Base-by-base conservation (phyloP, 305 asterid species). In the Petunia hybrid region DNA sequence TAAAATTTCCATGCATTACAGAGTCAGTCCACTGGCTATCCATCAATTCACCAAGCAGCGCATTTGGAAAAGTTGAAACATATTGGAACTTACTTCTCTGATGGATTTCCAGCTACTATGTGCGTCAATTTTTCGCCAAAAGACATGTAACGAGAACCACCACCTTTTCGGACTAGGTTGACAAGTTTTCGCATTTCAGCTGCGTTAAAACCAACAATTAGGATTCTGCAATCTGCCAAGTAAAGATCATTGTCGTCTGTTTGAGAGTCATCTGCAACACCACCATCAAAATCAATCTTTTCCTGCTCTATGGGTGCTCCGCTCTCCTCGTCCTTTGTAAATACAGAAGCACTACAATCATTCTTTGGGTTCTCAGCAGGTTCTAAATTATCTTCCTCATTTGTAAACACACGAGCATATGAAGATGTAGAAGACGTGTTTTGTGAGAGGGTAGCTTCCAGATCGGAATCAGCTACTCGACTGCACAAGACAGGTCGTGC, bases 141-240 rank as follows among this genome's bases (percentile, higher is more conserved):
- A 74, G 91, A 90, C 98, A 90, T 91, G 83, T 91, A 93, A 56
- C 98, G 99, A 85, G 98, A 94, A 75, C 98, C 98, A 78, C 99
- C 99, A 31, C 99, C 99, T 84, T 80, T 91, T 77, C 97, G 97
- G 80, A 96, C 91, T 94, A 96, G 91, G 90, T 89, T 90, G 82
- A 97, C 98, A 80, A 97, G 88, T 86, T 88, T 91, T 85, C 99
- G 91, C 88, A 92, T 79, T 80, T 90, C 94, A 87, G 93, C 88
- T 85, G 94, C 93, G 82, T 87, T 91, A 87, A 97, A 97, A 82
- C 99, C 99, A 79, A 92, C 92, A 38, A 94, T 91, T 83, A 88
- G 82, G 83, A 97, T 90, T 89, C 94, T 92, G 90, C 99, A 97
- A 85, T 93, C 97, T 6, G 95, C 91, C 90, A 97, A 90, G 90